These are phyloP conservation scores for Lachancea dasiensis DNA, from an alignment of 805 yeast species.

Conservation along the genomic window DNA sequence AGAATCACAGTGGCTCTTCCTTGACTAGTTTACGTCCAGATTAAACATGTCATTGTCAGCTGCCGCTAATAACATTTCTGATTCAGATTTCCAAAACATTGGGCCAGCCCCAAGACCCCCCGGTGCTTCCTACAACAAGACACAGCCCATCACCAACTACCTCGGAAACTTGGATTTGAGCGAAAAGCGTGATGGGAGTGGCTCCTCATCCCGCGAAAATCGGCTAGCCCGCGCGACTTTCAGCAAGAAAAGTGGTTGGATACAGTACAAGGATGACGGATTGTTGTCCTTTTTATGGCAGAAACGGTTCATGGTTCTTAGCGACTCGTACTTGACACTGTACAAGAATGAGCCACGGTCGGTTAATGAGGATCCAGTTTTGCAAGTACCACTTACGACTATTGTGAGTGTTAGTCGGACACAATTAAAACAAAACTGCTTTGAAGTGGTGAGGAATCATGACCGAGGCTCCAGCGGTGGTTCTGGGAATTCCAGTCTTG, in stretches of 20 bases:
- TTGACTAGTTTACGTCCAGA: background rate
- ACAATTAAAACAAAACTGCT: slow-evolving; percentile 69
- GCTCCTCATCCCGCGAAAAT: background rate
- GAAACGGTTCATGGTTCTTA: slow-evolving; percentile 71
- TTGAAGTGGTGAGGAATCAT: slow-evolving; percentile 61
- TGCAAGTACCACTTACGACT: slow-evolving; percentile 51
- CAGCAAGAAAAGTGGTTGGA: slow-evolving; percentile 59
- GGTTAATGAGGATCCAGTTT: slow-evolving; percentile 38
- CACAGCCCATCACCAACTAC: slow-evolving; percentile 33
- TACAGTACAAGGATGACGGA: slow-evolving; percentile 88
- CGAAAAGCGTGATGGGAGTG: slow-evolving; percentile 9
- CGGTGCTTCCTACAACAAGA: slow-evolving; percentile 32
- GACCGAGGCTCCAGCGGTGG: slow-evolving; percentile 21
- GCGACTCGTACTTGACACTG: slow-evolving; percentile 68
- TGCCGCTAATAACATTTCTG: slow-evolving; percentile 39
- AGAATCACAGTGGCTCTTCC: background rate
- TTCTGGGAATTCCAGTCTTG: background rate
- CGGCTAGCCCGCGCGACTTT: slow-evolving; percentile 8
- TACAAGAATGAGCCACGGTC: slow-evolving; percentile 54
- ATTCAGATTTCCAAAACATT: slow-evolving; percentile 45
- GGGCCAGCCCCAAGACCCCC: slow-evolving; percentile 56
- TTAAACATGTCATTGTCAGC: slow-evolving; percentile 39
- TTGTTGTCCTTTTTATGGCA: slow-evolving; percentile 88
- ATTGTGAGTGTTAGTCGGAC: slow-evolving; percentile 60
- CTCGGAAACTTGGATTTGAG: slow-evolving; percentile 27